A percentile compares a stretch with the other conserved stretches of the same genome.
Evolutionary conservation across 192 early-diverging fungal species (phyloP).

Genomic region (Coemansia sp.): DNA sequence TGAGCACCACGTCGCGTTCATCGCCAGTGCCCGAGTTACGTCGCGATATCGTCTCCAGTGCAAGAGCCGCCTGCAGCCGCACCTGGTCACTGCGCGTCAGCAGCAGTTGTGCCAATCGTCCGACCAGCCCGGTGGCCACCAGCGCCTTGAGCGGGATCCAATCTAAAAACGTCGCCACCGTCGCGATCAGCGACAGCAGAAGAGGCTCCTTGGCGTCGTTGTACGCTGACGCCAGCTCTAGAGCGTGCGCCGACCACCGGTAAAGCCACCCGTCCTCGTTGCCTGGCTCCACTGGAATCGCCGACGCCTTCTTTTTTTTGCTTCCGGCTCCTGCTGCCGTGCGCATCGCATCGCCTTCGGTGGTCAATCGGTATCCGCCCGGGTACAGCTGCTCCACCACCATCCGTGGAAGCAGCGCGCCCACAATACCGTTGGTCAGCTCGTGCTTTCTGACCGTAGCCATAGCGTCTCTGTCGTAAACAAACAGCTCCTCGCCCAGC

Average conservation of each 20-base stretch:
- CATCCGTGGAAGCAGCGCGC: constrained; percentile 31
- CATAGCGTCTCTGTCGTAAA: constrained; percentile 40
- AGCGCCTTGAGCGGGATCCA: constrained; percentile 45
- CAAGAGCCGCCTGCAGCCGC: constrained; percentile 16
- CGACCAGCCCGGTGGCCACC: constrained; percentile 16
- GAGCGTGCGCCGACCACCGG: constrained; percentile 25
- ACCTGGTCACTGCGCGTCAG: constrained; percentile 19
- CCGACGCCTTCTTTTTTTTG: constrained; percentile 8
- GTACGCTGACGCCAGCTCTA: not conserved
- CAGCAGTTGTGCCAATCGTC: constrained; percentile 23
- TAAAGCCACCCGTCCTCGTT: constrained; percentile 49
- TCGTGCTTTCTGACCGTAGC: constrained; percentile 38
- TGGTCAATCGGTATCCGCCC: constrained; percentile 31
- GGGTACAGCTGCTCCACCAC: constrained; percentile 40
- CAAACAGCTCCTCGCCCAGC: constrained; percentile 52
- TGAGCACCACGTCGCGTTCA: constrained; percentile 35
- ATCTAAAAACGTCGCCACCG: constrained; percentile 32
- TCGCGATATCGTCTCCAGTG: constrained; percentile 34
- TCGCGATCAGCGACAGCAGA: constrained; percentile 14
- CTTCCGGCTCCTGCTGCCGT: constrained; percentile 2
- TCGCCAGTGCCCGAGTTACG: constrained; percentile 24
- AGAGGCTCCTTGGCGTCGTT: constrained; percentile 14
- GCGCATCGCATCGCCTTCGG: constrained; percentile 1
- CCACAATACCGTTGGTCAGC: constrained; percentile 44
- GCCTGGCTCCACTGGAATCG: constrained; percentile 33